phyloP scores from a whole-genome alignment of 1,139 yeast species.

The Candida dubliniensis region DNA sequence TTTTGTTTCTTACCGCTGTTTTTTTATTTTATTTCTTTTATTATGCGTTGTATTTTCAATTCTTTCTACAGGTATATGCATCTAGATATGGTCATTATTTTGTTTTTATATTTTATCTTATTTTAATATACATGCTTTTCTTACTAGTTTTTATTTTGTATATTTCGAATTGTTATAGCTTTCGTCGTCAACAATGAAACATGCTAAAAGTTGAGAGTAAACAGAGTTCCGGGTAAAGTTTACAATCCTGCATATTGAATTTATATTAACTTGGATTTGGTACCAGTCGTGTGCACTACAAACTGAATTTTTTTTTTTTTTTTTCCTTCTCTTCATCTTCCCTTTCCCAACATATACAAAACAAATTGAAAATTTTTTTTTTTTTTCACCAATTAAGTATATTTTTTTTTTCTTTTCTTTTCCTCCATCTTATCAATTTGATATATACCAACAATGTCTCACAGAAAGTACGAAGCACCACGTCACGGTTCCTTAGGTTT shows the following conservation, averaged over 20 bases:
- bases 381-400: constrained; percentile 4
- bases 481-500: constrained; percentile 99
- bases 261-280: neutral
- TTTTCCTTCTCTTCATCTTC: constrained; percentile 5
- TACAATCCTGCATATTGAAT: constrained; percentile 4
- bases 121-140: too few species aligned
- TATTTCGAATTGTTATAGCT: too few species aligned
- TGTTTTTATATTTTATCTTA: too few species aligned
- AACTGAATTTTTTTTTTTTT: constrained; percentile 9
- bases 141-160: too few species aligned
- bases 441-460: constrained; percentile 67
- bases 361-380: constrained; percentile 5
- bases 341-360: neutral
- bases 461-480: constrained; percentile 99
- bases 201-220: too few species aligned
- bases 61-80: too few species aligned
- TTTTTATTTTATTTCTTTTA: neutral
- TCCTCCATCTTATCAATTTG: constrained; percentile 24
- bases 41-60: too few species aligned
- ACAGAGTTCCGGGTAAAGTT: constrained; percentile 11
- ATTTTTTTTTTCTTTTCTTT: constrained; percentile 11
- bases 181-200: too few species aligned
- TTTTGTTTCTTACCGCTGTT: neutral
- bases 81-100: too few species aligned
- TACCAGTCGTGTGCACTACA: constrained; percentile 6